phyloP scores from a whole-genome alignment of 2,329 filamentous ascomycete species.

The Alternaria incomplexa region DNA sequence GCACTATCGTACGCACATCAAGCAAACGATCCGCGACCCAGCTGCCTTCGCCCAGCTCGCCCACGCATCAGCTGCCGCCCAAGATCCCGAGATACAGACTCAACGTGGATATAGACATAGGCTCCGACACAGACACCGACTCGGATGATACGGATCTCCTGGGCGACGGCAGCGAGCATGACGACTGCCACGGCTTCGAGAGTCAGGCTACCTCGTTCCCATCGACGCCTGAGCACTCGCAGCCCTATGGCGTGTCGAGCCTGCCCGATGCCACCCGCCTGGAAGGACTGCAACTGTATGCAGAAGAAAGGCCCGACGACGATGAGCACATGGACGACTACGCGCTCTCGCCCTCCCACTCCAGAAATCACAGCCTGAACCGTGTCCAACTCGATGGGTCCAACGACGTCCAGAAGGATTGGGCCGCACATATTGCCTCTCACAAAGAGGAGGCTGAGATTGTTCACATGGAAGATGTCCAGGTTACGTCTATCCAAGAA shows the following conservation, averaged over 20 bases:
- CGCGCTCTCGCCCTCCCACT: conserved; percentile 34
- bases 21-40: conserved; percentile 47
- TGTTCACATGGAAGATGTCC: conserved; percentile 12
- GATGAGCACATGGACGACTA: conserved; percentile 39
- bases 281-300: conserved; percentile 25
- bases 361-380: conserved; percentile 30
- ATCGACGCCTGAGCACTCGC: conserved; percentile 28
- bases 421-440: conserved; percentile 23
- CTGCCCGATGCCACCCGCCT: conserved; percentile 30
- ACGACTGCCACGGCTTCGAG: conserved; percentile 25
- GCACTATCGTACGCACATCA: conserved; percentile 35
- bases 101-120: conserved; percentile 22
- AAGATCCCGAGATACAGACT: conserved; percentile 42
- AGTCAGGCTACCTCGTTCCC: conserved; percentile 28
- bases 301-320: conserved; percentile 20
- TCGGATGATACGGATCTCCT: conserved; percentile 25
- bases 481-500: neutral
- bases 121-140: conserved; percentile 32
- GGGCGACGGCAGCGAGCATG: conserved; percentile 19
- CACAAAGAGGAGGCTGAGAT: conserved; percentile 17
- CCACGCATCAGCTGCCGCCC: conserved; percentile 40
- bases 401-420: conserved; percentile 23
- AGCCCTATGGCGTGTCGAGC: conserved; percentile 19
- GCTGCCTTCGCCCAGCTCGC: conserved; percentile 44
- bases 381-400: conserved; percentile 18